Percentiles rank a stretch among this genome's conserved stretches.
These are phyloP conservation scores for Euphorbia celastroides DNA, from an alignment of 441 rosid genomes.

Conservation along the genomic window DNA sequence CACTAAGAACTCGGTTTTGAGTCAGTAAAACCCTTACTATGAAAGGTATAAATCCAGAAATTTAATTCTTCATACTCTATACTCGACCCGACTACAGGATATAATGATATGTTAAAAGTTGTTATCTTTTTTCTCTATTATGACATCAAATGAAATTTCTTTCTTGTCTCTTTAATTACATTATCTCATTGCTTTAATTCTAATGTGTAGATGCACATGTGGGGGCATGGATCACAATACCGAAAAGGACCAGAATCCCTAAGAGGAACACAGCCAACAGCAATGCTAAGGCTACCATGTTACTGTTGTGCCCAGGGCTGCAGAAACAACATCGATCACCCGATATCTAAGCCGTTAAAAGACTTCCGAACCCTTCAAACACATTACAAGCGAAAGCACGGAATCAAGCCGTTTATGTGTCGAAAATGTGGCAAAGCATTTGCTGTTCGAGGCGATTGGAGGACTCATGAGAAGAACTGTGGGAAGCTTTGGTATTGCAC, in stretches of 20 bases:
- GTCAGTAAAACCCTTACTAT: background rate
- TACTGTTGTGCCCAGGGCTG: conserved; percentile 91
- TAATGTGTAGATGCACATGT: conserved; percentile 87
- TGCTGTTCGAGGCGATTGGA: conserved; percentile 98
- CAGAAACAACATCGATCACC: conserved; percentile 94
- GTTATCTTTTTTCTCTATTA: background rate
- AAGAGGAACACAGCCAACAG: conserved; percentile 90
- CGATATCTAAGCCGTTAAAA: conserved; percentile 80
- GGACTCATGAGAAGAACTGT: conserved; percentile 99
- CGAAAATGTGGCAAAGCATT: conserved; percentile 86
- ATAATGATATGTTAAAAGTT: background rate
- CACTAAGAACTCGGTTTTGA: background rate
- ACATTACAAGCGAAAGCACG: conserved; percentile 94
- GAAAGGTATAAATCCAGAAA: no score
- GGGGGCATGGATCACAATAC: conserved; percentile 99
- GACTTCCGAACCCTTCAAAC: conserved; percentile 97
- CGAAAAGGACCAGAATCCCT: conserved; percentile 94
- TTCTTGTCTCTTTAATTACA: background rate
- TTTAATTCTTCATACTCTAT: no score
- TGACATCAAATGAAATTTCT: background rate
- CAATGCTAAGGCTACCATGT: conserved; percentile 91
- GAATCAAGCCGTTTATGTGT: conserved; percentile 83
- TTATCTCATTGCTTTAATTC: background rate
- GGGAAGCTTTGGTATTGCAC: conserved; percentile 96
- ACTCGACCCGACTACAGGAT: background rate